Conservation (phyloP, 192 early-diverging fungal genomes). For the Paraglomus brasilianum region DNA sequence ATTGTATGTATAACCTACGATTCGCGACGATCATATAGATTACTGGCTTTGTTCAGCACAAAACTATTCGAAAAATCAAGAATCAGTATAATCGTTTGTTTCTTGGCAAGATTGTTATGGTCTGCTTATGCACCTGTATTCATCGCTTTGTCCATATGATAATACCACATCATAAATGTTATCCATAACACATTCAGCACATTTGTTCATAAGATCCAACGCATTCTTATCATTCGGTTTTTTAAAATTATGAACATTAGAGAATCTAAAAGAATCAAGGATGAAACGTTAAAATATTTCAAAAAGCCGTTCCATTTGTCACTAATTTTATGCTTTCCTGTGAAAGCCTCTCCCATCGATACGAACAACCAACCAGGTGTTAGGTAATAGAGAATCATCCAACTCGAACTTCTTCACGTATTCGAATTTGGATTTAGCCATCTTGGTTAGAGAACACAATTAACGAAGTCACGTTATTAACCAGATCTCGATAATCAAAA, state of each 20-base stretch:
- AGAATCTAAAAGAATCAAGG: conserved; percentile 59
- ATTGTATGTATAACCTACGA: conserved; percentile 41
- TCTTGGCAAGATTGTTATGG: background rate
- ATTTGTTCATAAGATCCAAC: conserved; percentile 80
- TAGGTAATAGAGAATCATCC: conserved; percentile 72
- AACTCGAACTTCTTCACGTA: conserved; percentile 90
- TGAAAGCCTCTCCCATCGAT: conserved; percentile 92
- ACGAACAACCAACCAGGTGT: conserved; percentile 88
- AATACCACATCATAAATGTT: conserved; percentile 76
- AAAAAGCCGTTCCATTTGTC: background rate
- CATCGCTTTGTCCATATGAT: conserved; percentile 93
- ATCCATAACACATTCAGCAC: conserved; percentile 77
- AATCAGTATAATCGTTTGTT: background rate
- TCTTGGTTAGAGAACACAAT: conserved; percentile 36
- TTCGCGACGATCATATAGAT: conserved; percentile 72
- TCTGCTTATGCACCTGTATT: conserved; percentile 59
- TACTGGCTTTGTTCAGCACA: conserved; percentile 60
- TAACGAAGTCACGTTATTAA: background rate
- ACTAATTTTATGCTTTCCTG: conserved; percentile 43
- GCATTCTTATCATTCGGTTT: conserved; percentile 81
- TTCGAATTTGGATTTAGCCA: conserved; percentile 94
- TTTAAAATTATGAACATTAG: conserved; percentile 65
- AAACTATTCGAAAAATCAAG: conserved; percentile 62
- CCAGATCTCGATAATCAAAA: no score
- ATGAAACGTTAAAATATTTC: background rate